These are phyloP conservation scores for Yamagishiella unicocca DNA, from an alignment of 139 green algal species.

Conservation along the genomic window DNA sequence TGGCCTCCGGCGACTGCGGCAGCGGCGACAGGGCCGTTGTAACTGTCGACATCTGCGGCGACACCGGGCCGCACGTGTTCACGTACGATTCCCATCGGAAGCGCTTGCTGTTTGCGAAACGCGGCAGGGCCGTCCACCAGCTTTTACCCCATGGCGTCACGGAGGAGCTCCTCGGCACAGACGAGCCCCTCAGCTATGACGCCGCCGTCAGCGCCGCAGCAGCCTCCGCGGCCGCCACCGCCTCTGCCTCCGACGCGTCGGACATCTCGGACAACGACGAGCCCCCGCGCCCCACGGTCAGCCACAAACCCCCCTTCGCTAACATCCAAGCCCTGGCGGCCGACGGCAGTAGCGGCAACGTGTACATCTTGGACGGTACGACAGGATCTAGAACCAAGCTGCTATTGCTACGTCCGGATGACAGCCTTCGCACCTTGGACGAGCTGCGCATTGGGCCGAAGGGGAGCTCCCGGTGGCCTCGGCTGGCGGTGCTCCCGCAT, in stretches of 20 bases:
- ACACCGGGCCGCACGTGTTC: neutral
- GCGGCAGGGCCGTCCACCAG: neutral
- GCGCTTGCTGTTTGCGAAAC: neutral
- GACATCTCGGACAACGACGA: conserved; percentile 2
- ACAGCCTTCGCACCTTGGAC: neutral
- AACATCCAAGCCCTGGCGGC: conserved; percentile 21
- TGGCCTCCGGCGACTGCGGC: neutral
- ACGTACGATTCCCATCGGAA: neutral
- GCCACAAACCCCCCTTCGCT: neutral
- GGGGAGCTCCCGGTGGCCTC: conserved; percentile 2
- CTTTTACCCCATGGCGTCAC: conserved; percentile 7
- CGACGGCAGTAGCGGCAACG: conserved; percentile 6
- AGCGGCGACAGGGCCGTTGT: neutral
- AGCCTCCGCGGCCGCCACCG: neutral
- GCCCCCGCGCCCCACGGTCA: neutral
- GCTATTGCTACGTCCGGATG: conserved; percentile 2
- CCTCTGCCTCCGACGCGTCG: neutral
- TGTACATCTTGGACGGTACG: conserved; percentile 28
- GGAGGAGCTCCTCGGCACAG: neutral
- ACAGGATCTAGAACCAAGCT: neutral
- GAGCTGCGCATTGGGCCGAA: neutral
- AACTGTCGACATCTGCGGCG: neutral
- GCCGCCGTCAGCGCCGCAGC: neutral
- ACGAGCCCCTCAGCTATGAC: neutral
- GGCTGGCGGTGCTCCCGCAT: conserved; percentile 15